Evolutionary conservation across 768 basidiomycete species (phyloP), one percentile per base, ranked within the genome.

Genomic region (Piloderma croceum): DNA sequence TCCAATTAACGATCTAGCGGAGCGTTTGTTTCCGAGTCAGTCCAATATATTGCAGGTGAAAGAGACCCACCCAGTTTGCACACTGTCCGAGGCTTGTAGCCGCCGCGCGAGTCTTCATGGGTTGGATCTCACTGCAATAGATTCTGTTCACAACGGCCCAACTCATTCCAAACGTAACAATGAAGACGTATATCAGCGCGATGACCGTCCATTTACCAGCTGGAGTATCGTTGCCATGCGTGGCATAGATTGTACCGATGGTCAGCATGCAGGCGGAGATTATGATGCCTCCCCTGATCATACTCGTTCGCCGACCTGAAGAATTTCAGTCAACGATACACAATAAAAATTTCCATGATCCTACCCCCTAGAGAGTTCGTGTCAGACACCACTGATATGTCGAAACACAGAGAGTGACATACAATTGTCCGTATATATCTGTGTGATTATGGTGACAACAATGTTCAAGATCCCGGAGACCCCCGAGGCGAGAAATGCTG

Each of bases 401-500:
- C n/a, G n/a, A 4, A 22, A 18, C 24, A 13, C 31, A 29, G 24
- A n/a, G 32, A 9, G 24, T 15, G 9, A 42, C 34, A 43, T 52
- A 65, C 67, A 71, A 45, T 55, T 63, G 36, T 72, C 71, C 13
- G 64, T 59, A 36, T 56, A 65, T 33, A 64, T 39, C 43, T 67
- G 68, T 9, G 63, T 55, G 3, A 58, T 52, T 35, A 71, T 58
- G 5, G 68, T 70, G 31, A 59, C 54, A 12, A 56, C 56, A 15
- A 74, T 44, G 43, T 67, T 68, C 24, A 72, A 47, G 29, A 76
- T 58, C 22, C 73, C 75, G 1, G 70, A 68, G 10, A 75, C 59
- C 4, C 72, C 76, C 1, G 72, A 72, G 0, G 71, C 72, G 24
- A 75, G 60, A 56, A 76, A 74, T 3, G 69, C 63, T 3, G 72